These are phyloP conservation scores for Blastobotrys peoriensis DNA, from an alignment of 805 yeast species.

Conservation along the genomic window DNA sequence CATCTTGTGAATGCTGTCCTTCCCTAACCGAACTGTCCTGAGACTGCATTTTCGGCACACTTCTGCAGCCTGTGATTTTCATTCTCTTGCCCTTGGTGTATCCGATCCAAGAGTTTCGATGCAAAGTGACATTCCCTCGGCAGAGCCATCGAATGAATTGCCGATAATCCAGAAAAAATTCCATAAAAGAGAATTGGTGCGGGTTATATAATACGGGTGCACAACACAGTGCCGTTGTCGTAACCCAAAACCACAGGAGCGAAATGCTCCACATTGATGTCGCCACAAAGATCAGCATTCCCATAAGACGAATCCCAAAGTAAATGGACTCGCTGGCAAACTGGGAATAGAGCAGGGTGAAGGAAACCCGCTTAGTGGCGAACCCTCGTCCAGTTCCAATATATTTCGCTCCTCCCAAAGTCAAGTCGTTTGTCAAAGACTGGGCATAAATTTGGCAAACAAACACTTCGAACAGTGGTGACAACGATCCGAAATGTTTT, in stretches of 20 bases:
- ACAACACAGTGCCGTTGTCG: conserved; percentile 71
- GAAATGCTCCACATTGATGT: conserved; percentile 73
- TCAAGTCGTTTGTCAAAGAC: conserved; percentile 58
- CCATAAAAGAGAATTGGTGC: conserved; percentile 86
- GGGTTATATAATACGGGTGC: conserved; percentile 91
- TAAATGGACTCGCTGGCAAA: conserved; percentile 64
- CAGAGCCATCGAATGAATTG: conserved; percentile 72
- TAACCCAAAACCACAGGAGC: conserved; percentile 90
- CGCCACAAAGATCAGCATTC: conserved; percentile 52
- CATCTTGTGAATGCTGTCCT: too few relatives aligned
- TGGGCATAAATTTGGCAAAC: conserved; percentile 72
- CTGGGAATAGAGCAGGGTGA: conserved; percentile 57
- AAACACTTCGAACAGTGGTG: conserved; percentile 76
- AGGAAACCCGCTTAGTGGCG: conserved; percentile 67
- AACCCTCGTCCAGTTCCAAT: conserved; percentile 81
- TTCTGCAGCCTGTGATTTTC: conserved; percentile 76
- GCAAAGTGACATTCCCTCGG: conserved; percentile 54
- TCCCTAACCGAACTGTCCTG: too few relatives aligned
- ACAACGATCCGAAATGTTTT: conserved; percentile 62
- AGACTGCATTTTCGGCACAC: conserved; percentile 18
- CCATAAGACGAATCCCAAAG: conserved; percentile 50
- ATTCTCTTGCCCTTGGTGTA: conserved; percentile 62
- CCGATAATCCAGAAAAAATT: conserved; percentile 84
- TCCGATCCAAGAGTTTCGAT: conserved; percentile 61
- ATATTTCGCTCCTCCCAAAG: conserved; percentile 76